Evolutionary conservation across 805 yeast species (phyloP).

Genomic region (Clavispora fructus): DNA sequence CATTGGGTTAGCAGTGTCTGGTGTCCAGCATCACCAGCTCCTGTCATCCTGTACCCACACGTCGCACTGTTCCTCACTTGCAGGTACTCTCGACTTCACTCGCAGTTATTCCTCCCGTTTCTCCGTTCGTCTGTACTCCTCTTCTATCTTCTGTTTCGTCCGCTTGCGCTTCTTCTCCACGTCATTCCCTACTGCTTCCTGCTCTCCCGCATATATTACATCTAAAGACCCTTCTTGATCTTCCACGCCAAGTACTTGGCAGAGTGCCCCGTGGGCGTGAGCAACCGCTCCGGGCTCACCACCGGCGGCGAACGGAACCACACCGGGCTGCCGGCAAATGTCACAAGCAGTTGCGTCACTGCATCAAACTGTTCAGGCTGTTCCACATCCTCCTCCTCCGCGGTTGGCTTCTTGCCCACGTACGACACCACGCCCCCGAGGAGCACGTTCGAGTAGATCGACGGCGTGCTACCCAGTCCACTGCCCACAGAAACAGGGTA

Average conservation of each 20-base stretch:
- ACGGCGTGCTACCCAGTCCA: slow-evolving; percentile 26
- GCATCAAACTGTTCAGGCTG: not conserved
- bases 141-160: too few species aligned
- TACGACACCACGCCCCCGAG: slow-evolving; percentile 38
- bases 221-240: slow-evolving; percentile 2
- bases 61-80: too few species aligned
- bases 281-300: slow-evolving; percentile 21
- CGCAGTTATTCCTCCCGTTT: too few species aligned
- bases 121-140: too few species aligned
- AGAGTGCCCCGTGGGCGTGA: slow-evolving; percentile 59
- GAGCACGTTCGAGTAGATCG: slow-evolving; percentile 30
- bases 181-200: too few species aligned
- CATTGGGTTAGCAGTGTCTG: too few species aligned
- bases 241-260: slow-evolving; percentile 60
- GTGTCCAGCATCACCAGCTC: too few species aligned
- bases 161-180: too few species aligned
- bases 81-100: too few species aligned
- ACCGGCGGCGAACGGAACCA: slow-evolving; percentile 72
- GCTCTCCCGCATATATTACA: not conserved
- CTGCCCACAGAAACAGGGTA: slow-evolving; percentile 10
- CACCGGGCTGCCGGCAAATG: slow-evolving; percentile 20
- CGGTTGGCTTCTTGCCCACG: slow-evolving; percentile 7
- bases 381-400: slow-evolving; percentile 4
- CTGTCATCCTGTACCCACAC: too few species aligned
- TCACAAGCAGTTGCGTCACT: slow-evolving; percentile 11